Evolutionary conservation across 345 rosid species (phyloP), one percentile per base, ranked within the genome.

Genomic region (Clarkia xantiana): DNA sequence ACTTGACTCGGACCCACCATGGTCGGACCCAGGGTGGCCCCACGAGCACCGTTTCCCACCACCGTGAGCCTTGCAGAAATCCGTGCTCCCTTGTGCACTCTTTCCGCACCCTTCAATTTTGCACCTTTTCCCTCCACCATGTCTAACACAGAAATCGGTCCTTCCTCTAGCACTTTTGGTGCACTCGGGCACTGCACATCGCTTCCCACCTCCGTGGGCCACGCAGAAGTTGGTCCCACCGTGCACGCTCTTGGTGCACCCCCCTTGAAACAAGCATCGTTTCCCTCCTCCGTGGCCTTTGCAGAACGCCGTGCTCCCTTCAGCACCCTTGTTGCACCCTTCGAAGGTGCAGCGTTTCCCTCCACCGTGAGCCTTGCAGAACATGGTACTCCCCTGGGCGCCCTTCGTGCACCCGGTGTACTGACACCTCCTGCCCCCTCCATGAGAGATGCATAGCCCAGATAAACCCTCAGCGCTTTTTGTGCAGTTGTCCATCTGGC

Each of bases 261-360:
- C 82, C 36, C 81, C 96, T 57, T 79, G 80, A 59, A 81, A 91
- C 54, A 86, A 75, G 49, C 98, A 91, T 65, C 98, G 67, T 68
- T 86, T 91, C 0, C 98, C 98, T 43, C 98, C 98, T 39, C 98
- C 98, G 62, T 91, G 98, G 44, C 94, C 98, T 66, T 90, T 90
- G 65, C 98, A 90, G 61, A 83, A 90, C 4, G 93, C 77, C 0
- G 98, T 83, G 71, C 98, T 86, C 57, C 98, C 98, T 69, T 90
- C 98, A 41, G 98, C 98, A 6, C 98, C 98, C 71, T 90, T 90
- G 15, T 74, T 86, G 64, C 98, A 90, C 23, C 80, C 94, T 8
- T 25, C 14, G 47, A 60, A 64, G 0, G 96, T 81, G 71, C 98
- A 90, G 15, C 98, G 81, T 67, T 86, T 86, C 1, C 98, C 98